A percentile compares a stretch with the other conserved stretches of the same genome.
Evolutionary conservation across 2,329 filamentous ascomycete genomes (phyloP).

Genomic region (Fusarium staphyleae): DNA sequence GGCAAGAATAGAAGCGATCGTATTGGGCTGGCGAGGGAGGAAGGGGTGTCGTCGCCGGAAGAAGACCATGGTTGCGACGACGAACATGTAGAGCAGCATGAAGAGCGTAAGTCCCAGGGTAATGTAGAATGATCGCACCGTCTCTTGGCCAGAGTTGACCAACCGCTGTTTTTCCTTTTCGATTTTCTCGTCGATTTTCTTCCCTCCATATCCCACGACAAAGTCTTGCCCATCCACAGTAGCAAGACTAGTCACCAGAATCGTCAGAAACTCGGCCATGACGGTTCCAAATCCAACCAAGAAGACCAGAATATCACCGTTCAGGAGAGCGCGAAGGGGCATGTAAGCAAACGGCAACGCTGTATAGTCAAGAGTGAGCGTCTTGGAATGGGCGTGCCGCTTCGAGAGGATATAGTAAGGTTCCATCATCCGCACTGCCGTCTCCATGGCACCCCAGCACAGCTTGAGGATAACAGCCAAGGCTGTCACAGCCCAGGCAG

Average conservation of each 20-base stretch:
- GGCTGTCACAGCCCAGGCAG: constrained; percentile 70
- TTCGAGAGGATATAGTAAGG: constrained; percentile 75
- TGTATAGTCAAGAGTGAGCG: constrained; percentile 75
- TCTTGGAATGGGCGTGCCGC: constrained; percentile 69
- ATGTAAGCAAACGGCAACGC: constrained; percentile 73
- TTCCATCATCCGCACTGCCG: constrained; percentile 74
- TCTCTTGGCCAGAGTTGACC: constrained; percentile 65
- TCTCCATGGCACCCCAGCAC: constrained; percentile 72
- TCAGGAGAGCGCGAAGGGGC: constrained; percentile 66
- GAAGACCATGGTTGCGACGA: constrained; percentile 67
- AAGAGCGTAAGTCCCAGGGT: constrained; percentile 67
- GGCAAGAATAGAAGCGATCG: constrained; percentile 76
- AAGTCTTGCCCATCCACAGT: constrained; percentile 70
- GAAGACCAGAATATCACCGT: constrained; percentile 70
- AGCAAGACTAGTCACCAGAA: constrained; percentile 71
- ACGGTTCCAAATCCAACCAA: constrained; percentile 74
- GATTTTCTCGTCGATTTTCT: constrained; percentile 13
- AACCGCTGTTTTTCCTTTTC: constrained; percentile 33
- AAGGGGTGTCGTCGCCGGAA: constrained; percentile 71
- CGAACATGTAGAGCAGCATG: constrained; percentile 71
- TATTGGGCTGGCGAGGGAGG: constrained; percentile 78
- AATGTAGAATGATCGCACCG: constrained; percentile 68
- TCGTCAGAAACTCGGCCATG: constrained; percentile 75
- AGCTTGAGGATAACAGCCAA: constrained; percentile 72
- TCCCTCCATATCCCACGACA: constrained; percentile 43